These are phyloP conservation scores for Malus hybrid DNA, from an alignment of 331 rosid genomes.

Conservation along the genomic window DNA sequence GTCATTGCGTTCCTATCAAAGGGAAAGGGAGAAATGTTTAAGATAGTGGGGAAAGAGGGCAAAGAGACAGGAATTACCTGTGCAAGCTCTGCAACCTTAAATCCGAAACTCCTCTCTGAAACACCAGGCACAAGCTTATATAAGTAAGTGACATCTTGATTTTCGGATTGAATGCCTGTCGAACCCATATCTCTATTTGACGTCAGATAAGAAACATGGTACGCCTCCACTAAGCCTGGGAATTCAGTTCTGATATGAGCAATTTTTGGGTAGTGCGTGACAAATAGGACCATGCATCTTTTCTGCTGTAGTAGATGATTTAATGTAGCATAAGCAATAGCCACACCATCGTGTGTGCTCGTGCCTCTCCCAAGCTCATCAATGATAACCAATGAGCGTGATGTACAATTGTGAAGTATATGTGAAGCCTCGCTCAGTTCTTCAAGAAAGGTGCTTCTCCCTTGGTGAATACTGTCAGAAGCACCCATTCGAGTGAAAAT, in stretches of 20 bases:
- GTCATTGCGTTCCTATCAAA: background rate
- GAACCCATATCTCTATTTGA: constrained; percentile 28
- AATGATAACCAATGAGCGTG: constrained; percentile 64
- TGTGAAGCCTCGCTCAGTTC: constrained; percentile 79
- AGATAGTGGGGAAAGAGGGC: background rate
- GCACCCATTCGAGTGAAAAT: constrained; percentile 96
- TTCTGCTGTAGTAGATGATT: constrained; percentile 64
- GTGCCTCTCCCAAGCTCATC: constrained; percentile 99
- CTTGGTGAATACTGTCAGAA: constrained; percentile 88
- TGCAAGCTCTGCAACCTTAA: constrained; percentile 94
- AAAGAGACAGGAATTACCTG: constrained; percentile 42
- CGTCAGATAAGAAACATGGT: constrained; percentile 83
- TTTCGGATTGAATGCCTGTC: constrained; percentile 21
- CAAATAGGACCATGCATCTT: constrained; percentile 78
- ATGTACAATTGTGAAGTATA: constrained; percentile 65
- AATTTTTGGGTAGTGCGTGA: constrained; percentile 86
- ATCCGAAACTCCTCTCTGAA: constrained; percentile 81
- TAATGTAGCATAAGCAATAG: constrained; percentile 85
- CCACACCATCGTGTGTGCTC: constrained; percentile 91
- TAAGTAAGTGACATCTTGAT: constrained; percentile 68
- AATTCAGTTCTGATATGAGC: constrained; percentile 57
- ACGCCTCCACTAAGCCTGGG: constrained; percentile 69
- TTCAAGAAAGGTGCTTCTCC: constrained; percentile 94
- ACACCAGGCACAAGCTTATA: constrained; percentile 84
- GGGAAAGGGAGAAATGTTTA: background rate